Evolutionary conservation across 73 alveolate genomes (phyloP), one percentile per base, ranked within the genome.

Genomic region (Uronychia binucleata): DNA sequence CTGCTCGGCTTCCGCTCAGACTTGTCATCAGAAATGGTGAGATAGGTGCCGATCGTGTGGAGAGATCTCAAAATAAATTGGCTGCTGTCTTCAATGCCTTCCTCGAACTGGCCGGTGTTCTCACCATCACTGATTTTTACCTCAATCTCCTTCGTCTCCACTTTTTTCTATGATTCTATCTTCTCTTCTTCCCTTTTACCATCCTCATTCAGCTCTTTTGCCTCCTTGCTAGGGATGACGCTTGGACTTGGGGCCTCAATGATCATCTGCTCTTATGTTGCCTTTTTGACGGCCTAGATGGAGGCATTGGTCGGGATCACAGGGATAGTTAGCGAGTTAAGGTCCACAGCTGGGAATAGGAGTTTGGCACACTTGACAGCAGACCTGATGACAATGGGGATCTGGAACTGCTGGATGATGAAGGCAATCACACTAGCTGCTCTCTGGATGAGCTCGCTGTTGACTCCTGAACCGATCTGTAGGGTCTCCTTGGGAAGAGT

Each of bases 341-440:
- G 78, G 77, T 86, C 92, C 0, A 86, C 92, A 13, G 78, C 59
- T 11, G 78, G 35, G 75, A 86, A 86, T 85, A 86, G 78, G 8
- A 86, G 59, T 58, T 79, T 86, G 27, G 92, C 92, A 31, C 92
- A 86, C 57, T 78, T 86, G 27, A 86, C 58, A 26, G 87, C 74
- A 33, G 78, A 30, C 30, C 87, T 35, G 74, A 79, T 78, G 30
- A 86, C 87, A 1, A 86, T 46, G 0, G 92, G 92, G 34, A 86
- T 77, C 35, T 86, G 86, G 26, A 76, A 33, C 29, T 86, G 57
- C 26, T 78, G 87, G 79, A 86, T 77, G n/a, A 78, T 19, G 60
- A 28, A 86, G 0, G 87, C 78, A 26, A 86, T 46, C 67, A 46
- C 67, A 46, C 67, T 46, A 46, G 67, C 67, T 46, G 67, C 5